Base-by-base conservation (phyloP, 2,329 filamentous ascomycete genomes). In the Cladosporium oxysporum region DNA sequence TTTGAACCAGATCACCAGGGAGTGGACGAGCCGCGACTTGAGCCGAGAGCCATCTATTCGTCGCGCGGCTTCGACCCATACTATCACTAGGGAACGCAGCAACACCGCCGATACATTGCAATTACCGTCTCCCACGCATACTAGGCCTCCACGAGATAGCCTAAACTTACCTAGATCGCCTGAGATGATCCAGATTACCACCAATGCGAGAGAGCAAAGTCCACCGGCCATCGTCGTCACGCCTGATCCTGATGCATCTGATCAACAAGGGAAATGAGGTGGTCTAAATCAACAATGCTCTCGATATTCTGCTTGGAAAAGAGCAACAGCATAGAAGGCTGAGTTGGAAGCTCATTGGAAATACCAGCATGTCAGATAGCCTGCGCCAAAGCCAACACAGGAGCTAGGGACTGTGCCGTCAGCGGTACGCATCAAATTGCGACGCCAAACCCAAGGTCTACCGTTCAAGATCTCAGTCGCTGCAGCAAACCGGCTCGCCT, bases 1-100 rank as follows among this genome's bases (percentile, higher is more conserved):
- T 31, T 49, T 70, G 66, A 35, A 58, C 23, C 55, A 58, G 37
- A 58, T 58, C 33, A 33, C 29, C 55, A 26, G 33, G 14, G n/a
- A 58, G 33, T 58, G 33, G 55, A 58, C 55, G 2, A 58, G 31
- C n/a, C 55, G 55, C 14, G 31, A 58, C 14, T 33, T 33, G 2
- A 58, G 55, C 31, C 55, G 55, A 0, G 55, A 35, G 10, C 55
- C 55, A 12, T 41, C 55, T 18, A 35, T 41, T 37, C 55, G 33
- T 8, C 29, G 55, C 23, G 33, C 33, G 10, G 7, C 52, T 18
- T 29, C 18, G 2, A 33, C 28, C 7, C 28, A 31, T 35, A 31
- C 26, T 23, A n/a, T 16, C 14, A 58, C 33, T 0, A 41, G 33
- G 21, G 55, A 58, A 33, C 55, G 55, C 21, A 58, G 31, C 6